Conservation (phyloP, 257 asterid genomes). For the Rauvolfia tetraphylla region DNA sequence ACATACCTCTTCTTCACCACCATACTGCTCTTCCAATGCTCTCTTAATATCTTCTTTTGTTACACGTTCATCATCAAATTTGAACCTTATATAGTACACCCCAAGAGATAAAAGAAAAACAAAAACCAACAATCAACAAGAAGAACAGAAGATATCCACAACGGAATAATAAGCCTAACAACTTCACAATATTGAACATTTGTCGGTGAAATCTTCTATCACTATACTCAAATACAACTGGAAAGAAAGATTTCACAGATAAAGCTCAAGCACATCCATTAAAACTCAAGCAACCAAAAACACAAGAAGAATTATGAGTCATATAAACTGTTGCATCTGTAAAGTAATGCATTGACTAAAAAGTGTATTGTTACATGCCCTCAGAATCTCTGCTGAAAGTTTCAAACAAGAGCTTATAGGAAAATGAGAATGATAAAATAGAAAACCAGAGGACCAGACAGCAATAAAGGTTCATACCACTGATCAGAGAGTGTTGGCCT, state of each 20-base stretch:
- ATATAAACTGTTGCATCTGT: not conserved
- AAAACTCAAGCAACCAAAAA: not conserved
- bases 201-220: not conserved
- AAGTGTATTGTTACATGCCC: not conserved
- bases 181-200: not conserved
- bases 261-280: not conserved
- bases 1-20: conserved; percentile 52
- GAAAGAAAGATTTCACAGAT: not conserved
- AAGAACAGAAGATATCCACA: not conserved
- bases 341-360: not conserved
- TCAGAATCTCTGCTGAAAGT: not conserved
- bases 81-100: conserved; percentile 27
- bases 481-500: conserved; percentile 39
- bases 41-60: conserved; percentile 43
- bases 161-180: not conserved
- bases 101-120: not conserved
- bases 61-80: conserved; percentile 52
- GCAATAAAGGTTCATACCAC: conserved; percentile 25
- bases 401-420: not conserved
- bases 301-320: not conserved
- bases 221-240: not conserved
- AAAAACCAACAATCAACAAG: not conserved
- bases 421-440: not conserved
- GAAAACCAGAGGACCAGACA: not conserved
- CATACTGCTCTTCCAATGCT: conserved; percentile 51